Conservation (phyloP, 768 basidiomycete genomes). For the Glaciozyma martinii region DNA sequence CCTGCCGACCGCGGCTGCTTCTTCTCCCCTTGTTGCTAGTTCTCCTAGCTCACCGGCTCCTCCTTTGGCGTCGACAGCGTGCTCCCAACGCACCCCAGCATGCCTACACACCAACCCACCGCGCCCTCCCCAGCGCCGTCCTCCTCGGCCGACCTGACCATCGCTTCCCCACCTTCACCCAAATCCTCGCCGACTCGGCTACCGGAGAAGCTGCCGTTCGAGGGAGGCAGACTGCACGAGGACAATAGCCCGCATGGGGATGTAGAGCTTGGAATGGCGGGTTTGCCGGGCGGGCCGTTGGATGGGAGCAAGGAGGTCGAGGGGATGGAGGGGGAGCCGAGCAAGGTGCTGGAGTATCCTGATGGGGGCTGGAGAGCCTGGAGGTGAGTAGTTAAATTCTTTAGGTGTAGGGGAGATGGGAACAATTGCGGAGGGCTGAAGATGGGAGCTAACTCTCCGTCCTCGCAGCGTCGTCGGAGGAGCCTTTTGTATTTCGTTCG, state of each 20-base stretch:
- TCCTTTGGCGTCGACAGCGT: no score
- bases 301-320: not conserved
- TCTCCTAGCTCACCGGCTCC: no score
- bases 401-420: not conserved
- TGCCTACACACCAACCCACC: no score
- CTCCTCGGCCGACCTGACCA: no score
- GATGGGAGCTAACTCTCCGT: not conserved
- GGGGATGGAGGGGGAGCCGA: not conserved
- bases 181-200: no score
- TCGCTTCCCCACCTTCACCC: no score
- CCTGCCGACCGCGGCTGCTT: no score
- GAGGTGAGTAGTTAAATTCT: constrained; percentile 6
- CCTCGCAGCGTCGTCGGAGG: constrained; percentile 22
- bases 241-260: not conserved
- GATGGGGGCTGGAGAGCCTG: constrained; percentile 19
- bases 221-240: not conserved
- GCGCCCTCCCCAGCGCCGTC: no score
- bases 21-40: no score
- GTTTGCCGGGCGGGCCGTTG: not conserved
- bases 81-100: no score
- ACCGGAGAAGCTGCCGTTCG: no score
- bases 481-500: constrained; percentile 27
- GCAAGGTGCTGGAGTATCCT: not conserved
- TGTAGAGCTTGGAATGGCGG: not conserved
- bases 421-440: no score